These are phyloP conservation scores for Onygena corvina DNA, from an alignment of 2,329 filamentous ascomycete species.

Conservation along the genomic window DNA sequence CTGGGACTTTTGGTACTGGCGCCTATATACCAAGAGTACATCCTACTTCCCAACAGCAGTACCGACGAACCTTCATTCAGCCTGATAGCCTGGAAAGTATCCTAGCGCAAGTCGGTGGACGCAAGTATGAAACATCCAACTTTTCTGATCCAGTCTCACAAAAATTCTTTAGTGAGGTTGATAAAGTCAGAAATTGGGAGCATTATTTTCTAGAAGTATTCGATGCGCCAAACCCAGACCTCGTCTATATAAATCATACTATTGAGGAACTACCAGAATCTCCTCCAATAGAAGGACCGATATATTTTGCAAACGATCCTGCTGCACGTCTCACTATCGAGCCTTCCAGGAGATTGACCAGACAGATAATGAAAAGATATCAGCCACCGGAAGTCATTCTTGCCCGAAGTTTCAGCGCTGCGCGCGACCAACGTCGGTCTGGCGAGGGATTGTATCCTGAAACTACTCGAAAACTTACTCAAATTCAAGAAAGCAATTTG, in stretches of 20 bases:
- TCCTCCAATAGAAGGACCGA: conserved; percentile 23
- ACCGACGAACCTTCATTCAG: not conserved
- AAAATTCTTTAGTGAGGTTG: conserved; percentile 23
- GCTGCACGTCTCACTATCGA: not conserved
- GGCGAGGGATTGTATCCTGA: not conserved
- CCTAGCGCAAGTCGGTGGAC: conserved; percentile 16
- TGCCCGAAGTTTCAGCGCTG: not conserved
- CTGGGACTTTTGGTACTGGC: conserved; percentile 37
- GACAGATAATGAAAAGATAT: not conserved
- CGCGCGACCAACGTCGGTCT: not conserved
- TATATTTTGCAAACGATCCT: conserved; percentile 24
- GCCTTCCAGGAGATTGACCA: not conserved
- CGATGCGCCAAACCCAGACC: conserved; percentile 16
- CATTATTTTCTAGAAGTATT: conserved; percentile 24
- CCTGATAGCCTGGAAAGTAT: conserved; percentile 22
- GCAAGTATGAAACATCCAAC: conserved; percentile 14
- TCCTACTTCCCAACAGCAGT: not conserved
- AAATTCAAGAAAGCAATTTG: conserved; percentile 7
- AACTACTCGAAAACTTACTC: conserved; percentile 1
- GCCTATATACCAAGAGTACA: not conserved
- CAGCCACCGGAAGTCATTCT: conserved; percentile 16
- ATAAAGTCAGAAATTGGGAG: conserved; percentile 30
- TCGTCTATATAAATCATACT: conserved; percentile 30
- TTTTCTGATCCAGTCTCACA: conserved; percentile 19
- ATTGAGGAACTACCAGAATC: conserved; percentile 23